phyloP scores from a whole-genome alignment of 306 rosid genomes.

The Hippophae rhamnoides region DNA sequence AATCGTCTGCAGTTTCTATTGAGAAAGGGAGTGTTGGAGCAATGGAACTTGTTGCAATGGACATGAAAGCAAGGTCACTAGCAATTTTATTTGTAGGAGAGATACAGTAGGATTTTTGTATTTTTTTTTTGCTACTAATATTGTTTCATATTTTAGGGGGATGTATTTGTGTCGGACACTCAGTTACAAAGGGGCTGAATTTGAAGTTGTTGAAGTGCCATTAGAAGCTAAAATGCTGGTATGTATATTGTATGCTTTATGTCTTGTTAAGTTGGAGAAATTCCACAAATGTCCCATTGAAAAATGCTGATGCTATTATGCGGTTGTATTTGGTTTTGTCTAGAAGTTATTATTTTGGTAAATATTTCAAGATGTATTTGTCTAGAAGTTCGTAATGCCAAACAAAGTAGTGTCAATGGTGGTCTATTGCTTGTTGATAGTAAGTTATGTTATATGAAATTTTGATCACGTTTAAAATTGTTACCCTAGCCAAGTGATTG shows the following conservation, averaged over 20 bases:
- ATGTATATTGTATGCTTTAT: background rate
- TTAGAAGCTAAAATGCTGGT: conserved; percentile 95
- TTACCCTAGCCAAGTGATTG: too few relatives aligned
- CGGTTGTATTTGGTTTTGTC: too few relatives aligned
- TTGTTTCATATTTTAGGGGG: conserved; percentile 54
- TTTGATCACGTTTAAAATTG: too few relatives aligned
- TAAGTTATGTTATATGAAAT: too few relatives aligned
- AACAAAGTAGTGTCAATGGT: too few relatives aligned
- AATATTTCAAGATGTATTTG: too few relatives aligned
- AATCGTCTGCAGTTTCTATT: conserved; percentile 55
- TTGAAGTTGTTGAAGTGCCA: conserved; percentile 84
- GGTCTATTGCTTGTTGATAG: too few relatives aligned
- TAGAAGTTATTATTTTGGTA: too few relatives aligned
- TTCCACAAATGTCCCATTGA: too few relatives aligned
- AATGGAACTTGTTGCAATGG: conserved; percentile 99
- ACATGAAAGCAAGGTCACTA: conserved; percentile 95
- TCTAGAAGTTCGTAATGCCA: too few relatives aligned
- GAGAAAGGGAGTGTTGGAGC: conserved; percentile 99
- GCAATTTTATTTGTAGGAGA: conserved; percentile 1
- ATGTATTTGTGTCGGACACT: conserved; percentile 96
- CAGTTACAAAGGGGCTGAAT: conserved; percentile 83
- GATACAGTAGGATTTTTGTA: background rate
- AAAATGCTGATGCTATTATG: too few relatives aligned
- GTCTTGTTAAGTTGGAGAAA: too few relatives aligned
- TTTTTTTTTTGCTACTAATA: background rate